phyloP scores from a whole-genome alignment of 2,329 filamentous ascomycete genomes.

The Colletotrichum euphorbiae region DNA sequence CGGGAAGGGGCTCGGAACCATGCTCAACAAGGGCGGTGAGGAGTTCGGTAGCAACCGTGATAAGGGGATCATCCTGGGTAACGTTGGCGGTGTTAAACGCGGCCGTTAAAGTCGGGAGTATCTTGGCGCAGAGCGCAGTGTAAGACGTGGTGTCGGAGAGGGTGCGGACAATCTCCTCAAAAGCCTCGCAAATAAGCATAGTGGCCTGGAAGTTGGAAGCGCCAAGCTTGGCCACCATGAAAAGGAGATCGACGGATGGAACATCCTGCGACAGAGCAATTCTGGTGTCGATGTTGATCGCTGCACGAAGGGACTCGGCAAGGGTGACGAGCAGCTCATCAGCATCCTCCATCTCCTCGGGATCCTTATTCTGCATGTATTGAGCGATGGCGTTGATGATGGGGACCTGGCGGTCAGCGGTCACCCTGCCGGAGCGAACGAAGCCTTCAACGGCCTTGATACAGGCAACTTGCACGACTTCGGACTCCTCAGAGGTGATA shows the following conservation, averaged over 20 bases:
- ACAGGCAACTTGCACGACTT: slow-evolving; percentile 92
- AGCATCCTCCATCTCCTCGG: slow-evolving; percentile 85
- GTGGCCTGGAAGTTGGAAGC: slow-evolving; percentile 92
- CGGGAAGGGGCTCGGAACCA: slow-evolving; percentile 85
- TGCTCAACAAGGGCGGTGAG: slow-evolving; percentile 84
- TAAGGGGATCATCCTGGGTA: slow-evolving; percentile 85
- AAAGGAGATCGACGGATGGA: slow-evolving; percentile 84
- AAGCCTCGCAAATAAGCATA: slow-evolving; percentile 87
- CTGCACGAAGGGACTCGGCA: slow-evolving; percentile 85
- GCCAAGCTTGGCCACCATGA: slow-evolving; percentile 88
- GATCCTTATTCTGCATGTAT: slow-evolving; percentile 84
- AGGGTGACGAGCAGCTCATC: slow-evolving; percentile 93
- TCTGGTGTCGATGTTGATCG: slow-evolving; percentile 81
- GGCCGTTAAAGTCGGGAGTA: slow-evolving; percentile 86
- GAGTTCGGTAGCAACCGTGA: slow-evolving; percentile 83
- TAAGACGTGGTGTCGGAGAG: slow-evolving; percentile 78
- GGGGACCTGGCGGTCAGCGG: slow-evolving; percentile 67
- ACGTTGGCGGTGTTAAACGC: slow-evolving; percentile 90
- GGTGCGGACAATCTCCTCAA: slow-evolving; percentile 84
- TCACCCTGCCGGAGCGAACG: slow-evolving; percentile 64
- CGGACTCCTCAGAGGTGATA: slow-evolving; percentile 80
- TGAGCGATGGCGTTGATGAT: slow-evolving; percentile 73
- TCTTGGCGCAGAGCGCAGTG: slow-evolving; percentile 82
- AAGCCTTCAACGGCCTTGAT: slow-evolving; percentile 85
- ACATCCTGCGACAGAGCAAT: slow-evolving; percentile 79